These are phyloP conservation scores for Tricholoma flavovirens DNA, from an alignment of 768 basidiomycete genomes.

Conservation along the genomic window DNA sequence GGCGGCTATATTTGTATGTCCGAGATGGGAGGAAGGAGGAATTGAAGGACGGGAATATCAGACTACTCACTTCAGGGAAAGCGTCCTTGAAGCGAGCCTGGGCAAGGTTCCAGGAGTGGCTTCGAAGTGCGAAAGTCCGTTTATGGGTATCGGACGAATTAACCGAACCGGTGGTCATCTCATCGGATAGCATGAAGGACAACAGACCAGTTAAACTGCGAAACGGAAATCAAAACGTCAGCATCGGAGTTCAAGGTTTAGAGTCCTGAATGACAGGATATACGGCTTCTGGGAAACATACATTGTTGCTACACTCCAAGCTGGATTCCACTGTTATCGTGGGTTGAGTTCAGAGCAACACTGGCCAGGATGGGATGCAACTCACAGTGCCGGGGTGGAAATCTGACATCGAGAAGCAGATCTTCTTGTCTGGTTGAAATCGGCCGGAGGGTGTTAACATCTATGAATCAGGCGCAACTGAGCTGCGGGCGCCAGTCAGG, in stretches of 20 bases:
- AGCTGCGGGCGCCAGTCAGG: slow-evolving; percentile 2
- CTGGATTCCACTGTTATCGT: slow-evolving; percentile 77
- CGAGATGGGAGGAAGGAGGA: not conserved
- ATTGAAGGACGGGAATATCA: not conserved
- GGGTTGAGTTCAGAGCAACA: not conserved
- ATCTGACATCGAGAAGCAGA: slow-evolving; percentile 98
- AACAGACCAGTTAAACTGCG: slow-evolving; percentile 86
- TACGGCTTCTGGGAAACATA: slow-evolving; percentile 34
- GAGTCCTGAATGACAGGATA: slow-evolving; percentile 5
- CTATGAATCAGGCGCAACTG: slow-evolving; percentile 31
- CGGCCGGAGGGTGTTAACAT: slow-evolving; percentile 90
- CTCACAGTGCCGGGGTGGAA: slow-evolving; percentile 86
- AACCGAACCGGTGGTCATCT: slow-evolving; percentile 94
- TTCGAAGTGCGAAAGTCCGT: slow-evolving; percentile 64
- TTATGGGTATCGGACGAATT: slow-evolving; percentile 78
- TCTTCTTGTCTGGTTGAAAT: slow-evolving; percentile 90
- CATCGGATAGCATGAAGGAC: slow-evolving; percentile 92
- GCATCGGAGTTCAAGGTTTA: slow-evolving; percentile 6
- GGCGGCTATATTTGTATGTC: not conserved
- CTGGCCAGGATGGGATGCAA: slow-evolving; percentile 13
- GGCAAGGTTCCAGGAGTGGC: slow-evolving; percentile 80
- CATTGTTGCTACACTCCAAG: slow-evolving; percentile 95
- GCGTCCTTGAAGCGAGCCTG: slow-evolving; percentile 81
- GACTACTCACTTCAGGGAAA: slow-evolving; percentile 77
- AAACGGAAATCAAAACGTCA: slow-evolving; percentile 4